Percentiles rank a stretch among this genome's conserved stretches.
Evolutionary conservation across 306 rosid genomes (phyloP).

Genomic region (Inga leiocalycina): DNA sequence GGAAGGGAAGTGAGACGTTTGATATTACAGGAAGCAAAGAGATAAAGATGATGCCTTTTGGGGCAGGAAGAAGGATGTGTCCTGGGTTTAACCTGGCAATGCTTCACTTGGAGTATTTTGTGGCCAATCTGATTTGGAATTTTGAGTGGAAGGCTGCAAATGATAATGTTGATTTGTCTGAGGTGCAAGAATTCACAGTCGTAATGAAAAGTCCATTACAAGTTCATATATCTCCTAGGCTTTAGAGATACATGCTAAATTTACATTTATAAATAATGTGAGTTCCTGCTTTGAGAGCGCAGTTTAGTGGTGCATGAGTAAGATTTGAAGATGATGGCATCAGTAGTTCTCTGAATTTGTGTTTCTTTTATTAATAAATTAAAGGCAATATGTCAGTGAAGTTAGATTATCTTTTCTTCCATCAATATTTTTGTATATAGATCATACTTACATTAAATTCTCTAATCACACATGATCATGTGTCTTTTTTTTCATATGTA

Average conservation of each 20-base stretch:
- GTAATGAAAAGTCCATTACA: neutral
- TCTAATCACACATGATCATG: too few relatives aligned
- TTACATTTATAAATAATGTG: too few relatives aligned
- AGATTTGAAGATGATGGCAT: too few relatives aligned
- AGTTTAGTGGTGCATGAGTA: too few relatives aligned
- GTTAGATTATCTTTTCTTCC: neutral
- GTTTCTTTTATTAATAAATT: too few relatives aligned
- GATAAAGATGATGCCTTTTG: slow-evolving; percentile 6
- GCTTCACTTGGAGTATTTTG: neutral
- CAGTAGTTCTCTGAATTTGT: neutral
- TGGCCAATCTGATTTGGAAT: neutral
- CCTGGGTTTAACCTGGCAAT: neutral
- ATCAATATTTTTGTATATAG: neutral
- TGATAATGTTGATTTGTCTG: neutral
- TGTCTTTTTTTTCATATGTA: too few relatives aligned
- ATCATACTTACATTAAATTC: too few relatives aligned
- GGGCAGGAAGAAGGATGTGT: neutral
- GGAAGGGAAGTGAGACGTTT: neutral
- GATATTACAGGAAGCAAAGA: neutral
- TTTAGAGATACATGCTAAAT: neutral
- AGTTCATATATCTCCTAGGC: neutral
- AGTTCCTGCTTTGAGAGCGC: too few relatives aligned
- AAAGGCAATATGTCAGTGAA: neutral
- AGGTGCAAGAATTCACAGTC: neutral
- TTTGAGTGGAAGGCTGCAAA: neutral